Evolutionary conservation across 306 rosid species (phyloP).

Genomic region (Cyamopsis tetragonoloba): DNA sequence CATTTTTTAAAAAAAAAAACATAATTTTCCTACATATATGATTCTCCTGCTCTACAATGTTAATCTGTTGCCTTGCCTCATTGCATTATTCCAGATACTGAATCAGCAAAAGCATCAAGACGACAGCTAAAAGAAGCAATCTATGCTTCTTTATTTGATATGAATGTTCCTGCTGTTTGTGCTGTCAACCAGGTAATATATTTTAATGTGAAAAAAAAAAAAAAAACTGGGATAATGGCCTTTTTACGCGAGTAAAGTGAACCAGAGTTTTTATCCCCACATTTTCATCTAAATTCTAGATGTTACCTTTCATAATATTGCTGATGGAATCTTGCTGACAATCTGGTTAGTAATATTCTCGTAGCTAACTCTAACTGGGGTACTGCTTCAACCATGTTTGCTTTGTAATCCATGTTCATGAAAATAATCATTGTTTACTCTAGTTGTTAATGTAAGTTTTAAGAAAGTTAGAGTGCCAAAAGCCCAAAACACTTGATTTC

Average conservation of each 20-base stretch:
- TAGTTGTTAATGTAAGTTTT: not conserved
- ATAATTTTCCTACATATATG: not conserved
- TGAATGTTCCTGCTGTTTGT: conserved; percentile 90
- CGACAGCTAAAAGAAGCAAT: conserved; percentile 80
- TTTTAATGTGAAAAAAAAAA: not conserved
- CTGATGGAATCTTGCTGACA: too few relatives aligned
- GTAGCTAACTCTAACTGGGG: too few relatives aligned
- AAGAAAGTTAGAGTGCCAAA: not conserved
- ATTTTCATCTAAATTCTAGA: too few relatives aligned
- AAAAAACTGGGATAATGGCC: too few relatives aligned
- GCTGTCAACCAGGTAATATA: conserved; percentile 78
- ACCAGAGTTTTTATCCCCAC: too few relatives aligned
- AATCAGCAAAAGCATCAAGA: conserved; percentile 77
- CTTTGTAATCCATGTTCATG: too few relatives aligned
- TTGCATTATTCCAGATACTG: conserved; percentile 75
- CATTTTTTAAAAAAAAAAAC: not conserved
- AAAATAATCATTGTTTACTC: too few relatives aligned
- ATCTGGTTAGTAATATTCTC: too few relatives aligned
- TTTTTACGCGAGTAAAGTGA: too few relatives aligned
- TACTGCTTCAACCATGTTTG: too few relatives aligned
- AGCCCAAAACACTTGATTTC: not conserved
- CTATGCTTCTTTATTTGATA: conserved; percentile 61
- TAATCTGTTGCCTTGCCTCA: conserved; percentile 17
- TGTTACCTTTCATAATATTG: too few relatives aligned
- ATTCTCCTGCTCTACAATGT: not conserved